Evolutionary conservation across 139 green algal genomes (phyloP).

Genomic region (Volvox africanus): DNA sequence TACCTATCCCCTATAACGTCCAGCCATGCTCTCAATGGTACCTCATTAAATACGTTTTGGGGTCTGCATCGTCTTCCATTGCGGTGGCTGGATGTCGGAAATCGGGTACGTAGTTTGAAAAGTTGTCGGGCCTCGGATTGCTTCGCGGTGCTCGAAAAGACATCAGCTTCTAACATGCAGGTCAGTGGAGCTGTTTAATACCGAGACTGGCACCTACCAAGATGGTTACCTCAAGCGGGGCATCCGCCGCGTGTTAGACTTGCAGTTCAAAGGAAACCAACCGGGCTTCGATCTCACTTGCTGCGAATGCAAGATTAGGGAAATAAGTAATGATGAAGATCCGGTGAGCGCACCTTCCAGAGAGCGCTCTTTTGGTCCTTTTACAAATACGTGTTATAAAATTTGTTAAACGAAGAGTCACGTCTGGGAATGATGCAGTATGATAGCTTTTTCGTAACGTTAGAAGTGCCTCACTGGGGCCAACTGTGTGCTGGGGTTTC

Average conservation of each 20-base stretch:
- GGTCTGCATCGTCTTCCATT: too few species aligned
- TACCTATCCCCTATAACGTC: too few species aligned
- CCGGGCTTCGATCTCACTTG: background rate
- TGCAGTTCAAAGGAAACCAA: conserved; percentile 3
- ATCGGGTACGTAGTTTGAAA: conserved; percentile 14
- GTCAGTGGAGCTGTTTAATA: background rate
- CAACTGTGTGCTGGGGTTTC: too few species aligned
- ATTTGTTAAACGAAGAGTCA: too few species aligned
- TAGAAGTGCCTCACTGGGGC: too few species aligned
- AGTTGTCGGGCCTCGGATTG: background rate
- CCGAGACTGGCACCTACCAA: background rate
- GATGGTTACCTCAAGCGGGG: background rate
- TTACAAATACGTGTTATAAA: too few species aligned
- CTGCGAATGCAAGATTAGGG: background rate
- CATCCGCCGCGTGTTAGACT: background rate
- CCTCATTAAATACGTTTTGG: too few species aligned
- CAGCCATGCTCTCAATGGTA: too few species aligned
- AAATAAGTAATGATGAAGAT: background rate
- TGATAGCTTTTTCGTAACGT: too few species aligned
- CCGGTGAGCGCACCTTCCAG: background rate
- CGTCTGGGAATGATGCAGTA: too few species aligned
- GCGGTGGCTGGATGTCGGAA: conserved; percentile 7
- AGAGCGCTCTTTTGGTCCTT: too few species aligned
- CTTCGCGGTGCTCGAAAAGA: background rate
- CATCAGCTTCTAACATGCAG: background rate